These are phyloP conservation scores for Phytopythium kandeliae DNA, from an alignment of 352 stramenopile genomes.

Conservation along the genomic window DNA sequence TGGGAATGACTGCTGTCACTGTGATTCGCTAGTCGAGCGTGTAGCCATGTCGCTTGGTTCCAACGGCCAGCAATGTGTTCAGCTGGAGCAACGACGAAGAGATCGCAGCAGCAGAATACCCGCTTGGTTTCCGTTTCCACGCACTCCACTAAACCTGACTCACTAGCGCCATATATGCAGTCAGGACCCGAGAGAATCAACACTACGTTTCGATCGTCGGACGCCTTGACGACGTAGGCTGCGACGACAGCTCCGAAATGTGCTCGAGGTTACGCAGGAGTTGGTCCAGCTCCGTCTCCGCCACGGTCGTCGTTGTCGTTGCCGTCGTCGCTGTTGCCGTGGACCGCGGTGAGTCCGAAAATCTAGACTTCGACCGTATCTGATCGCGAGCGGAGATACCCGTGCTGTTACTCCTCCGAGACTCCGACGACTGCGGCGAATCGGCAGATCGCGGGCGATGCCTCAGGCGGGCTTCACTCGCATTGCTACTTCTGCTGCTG, in stretches of 20 bases:
- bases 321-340: background rate
- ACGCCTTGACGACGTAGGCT: constrained; percentile 3
- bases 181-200: background rate
- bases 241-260: constrained; percentile 56
- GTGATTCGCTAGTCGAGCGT: background rate
- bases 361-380: background rate
- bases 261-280: constrained; percentile 65
- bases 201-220: background rate
- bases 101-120: too few species aligned
- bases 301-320: constrained; percentile 9
- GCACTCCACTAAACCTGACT: too few species aligned
- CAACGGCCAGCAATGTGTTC: too few species aligned
- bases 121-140: too few species aligned
- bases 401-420: background rate
- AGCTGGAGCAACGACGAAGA: too few species aligned
- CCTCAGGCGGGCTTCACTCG: background rate
- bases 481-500: constrained; percentile 8
- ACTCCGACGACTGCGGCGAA: background rate
- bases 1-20: background rate
- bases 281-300: constrained; percentile 52
- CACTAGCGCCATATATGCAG: too few species aligned
- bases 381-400: background rate
- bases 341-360: background rate
- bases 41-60: too few species aligned
- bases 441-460: background rate